Base-by-base conservation (phyloP, 176 grass and related monocot species). In the Oryza punctata region DNA sequence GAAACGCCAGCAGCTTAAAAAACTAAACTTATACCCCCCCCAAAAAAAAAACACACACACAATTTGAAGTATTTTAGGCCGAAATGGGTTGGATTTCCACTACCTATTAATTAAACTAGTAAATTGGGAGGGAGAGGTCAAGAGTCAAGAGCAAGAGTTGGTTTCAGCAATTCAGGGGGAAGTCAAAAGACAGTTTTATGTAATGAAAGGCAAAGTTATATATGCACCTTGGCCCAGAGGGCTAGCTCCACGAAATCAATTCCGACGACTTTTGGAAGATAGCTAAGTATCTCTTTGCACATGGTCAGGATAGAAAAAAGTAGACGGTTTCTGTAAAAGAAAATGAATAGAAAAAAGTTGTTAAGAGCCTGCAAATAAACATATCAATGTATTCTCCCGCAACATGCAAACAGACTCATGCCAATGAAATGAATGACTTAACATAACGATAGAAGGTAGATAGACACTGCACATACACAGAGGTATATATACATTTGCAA, bases 181-280 rank as follows among this genome's bases (percentile, higher is more conserved):
- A 24, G 47, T 83, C 57, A 82, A 65, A 73, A 41, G n/a, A 61
- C 28, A 73, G 0, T 27, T 41, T 78, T 26, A 70, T 40, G 41
- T 19, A 30, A 88, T 67, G 44, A 47, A 72, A 59, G n/a, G 44
- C 45, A 78, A 72, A 75, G 10, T 28, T 84, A 30, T 19, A 54
- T 66, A 63, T 83, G 69, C 57, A 98, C 96, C 96, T 99, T 95
- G 89, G 91, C 96, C 96, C 96, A 99, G 27, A 99, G 91, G 60
- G 96, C 96, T 86, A 99, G 87, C 82, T 99, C 96, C 79, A 99
- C 96, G 35, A 99, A 89, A 88, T 99, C 96, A 83, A 99, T 92
- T 72, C 96, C 96, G 63, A 92, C 83, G 81, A 96, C 89, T 90
- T 99, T 99, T 9, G 93, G 93, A 80, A 99, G 91, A 77, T 87